Conservation (phyloP, 1,139 yeast genomes). For the Nematodospora anomalae region DNA sequence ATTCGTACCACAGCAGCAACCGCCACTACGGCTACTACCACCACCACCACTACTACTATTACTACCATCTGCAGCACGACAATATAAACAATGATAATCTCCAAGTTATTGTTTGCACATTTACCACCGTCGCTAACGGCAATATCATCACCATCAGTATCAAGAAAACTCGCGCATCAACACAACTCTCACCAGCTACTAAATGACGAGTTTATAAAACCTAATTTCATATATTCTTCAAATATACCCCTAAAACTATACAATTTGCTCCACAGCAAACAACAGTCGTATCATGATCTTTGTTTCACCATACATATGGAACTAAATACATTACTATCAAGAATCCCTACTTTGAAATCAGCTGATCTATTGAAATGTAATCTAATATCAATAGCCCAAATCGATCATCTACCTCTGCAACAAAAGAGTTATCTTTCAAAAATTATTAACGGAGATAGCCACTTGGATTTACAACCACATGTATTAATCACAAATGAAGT, state of each 20-base stretch:
- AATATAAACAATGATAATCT: too few species aligned
- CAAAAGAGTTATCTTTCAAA: conserved; percentile 1
- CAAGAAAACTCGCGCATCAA: background rate
- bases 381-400: conserved; percentile 34
- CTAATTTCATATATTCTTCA: conserved; percentile 43
- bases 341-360: conserved; percentile 32
- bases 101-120: too few species aligned
- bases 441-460: background rate
- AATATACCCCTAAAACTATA: conserved; percentile 30
- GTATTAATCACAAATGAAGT: conserved; percentile 12
- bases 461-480: conserved; percentile 4
- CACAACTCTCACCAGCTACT: background rate
- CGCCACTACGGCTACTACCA: too few species aligned
- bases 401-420: conserved; percentile 5
- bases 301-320: conserved; percentile 34
- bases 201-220: conserved; percentile 22
- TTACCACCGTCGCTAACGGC: too few species aligned
- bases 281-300: conserved; percentile 1
- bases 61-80: too few species aligned
- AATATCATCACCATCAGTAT: too few species aligned
- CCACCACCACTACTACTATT: too few species aligned
- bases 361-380: conserved; percentile 36
- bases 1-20: too few species aligned
- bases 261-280: conserved; percentile 10
- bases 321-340: conserved; percentile 33